A percentile compares a stretch with the other conserved stretches of the same genome.
Conservation (phyloP, 768 basidiomycete species). For the Nevesoporus exiguus region DNA sequence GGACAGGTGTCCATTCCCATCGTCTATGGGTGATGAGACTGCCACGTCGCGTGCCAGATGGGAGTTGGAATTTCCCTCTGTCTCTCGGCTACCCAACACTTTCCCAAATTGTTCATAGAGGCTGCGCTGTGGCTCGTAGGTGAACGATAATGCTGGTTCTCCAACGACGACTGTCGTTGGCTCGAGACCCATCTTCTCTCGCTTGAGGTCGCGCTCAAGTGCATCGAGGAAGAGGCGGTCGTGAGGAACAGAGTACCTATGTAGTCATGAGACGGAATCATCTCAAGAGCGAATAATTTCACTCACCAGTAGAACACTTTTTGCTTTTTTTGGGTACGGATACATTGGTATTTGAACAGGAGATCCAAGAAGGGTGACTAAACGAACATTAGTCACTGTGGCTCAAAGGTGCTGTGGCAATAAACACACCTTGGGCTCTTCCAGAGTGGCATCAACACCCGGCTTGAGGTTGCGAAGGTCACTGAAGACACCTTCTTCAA, state of each 20-base stretch:
- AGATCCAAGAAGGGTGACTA: constrained; percentile 92
- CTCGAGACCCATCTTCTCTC: constrained; percentile 88
- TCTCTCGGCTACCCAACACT: constrained; percentile 32
- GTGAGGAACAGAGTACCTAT: constrained; percentile 94
- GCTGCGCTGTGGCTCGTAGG: constrained; percentile 80
- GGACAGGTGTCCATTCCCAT: constrained; percentile 16
- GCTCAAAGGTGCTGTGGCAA: not conserved
- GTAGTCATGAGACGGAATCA: not conserved
- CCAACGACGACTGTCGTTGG: constrained; percentile 73
- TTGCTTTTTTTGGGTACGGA: constrained; percentile 97
- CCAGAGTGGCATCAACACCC: constrained; percentile 85
- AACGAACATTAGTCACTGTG: not conserved
- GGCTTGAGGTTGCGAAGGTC: constrained; percentile 94
- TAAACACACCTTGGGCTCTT: constrained; percentile 86
- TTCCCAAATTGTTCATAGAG: constrained; percentile 86
- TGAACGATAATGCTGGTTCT: constrained; percentile 87
- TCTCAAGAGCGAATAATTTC: not conserved
- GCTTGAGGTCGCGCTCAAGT: constrained; percentile 91
- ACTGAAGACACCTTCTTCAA: constrained; percentile 94
- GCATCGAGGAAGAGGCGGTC: constrained; percentile 97
- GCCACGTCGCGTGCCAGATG: constrained; percentile 29
- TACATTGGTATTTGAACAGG: constrained; percentile 94
- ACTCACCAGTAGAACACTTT: constrained; percentile 97
- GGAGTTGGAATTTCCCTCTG: constrained; percentile 35
- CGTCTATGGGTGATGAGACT: constrained; percentile 6